A percentile compares a stretch with the other conserved stretches of the same genome.
Evolutionary conservation across 2,329 filamentous ascomycete species (phyloP).

Genomic region (Fusarium sp.): DNA sequence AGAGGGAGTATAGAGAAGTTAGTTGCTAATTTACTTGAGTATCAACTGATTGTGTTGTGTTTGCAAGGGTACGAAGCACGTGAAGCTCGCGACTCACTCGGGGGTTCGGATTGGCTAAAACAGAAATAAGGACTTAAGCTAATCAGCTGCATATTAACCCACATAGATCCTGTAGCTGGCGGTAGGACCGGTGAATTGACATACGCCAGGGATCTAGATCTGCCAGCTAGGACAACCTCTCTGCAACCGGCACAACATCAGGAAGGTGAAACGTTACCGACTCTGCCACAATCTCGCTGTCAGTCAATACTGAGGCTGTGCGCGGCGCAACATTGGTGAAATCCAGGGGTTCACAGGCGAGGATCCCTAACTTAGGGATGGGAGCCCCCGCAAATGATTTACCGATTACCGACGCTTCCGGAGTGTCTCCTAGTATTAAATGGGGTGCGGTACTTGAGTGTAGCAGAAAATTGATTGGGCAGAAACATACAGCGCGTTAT

Average conservation of each 20-base stretch:
- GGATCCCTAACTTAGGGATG: neutral
- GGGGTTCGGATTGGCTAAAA: neutral
- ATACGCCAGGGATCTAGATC: neutral
- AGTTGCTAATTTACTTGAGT: constrained; percentile 19
- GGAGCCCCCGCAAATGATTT: neutral
- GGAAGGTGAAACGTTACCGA: neutral
- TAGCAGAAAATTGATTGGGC: neutral
- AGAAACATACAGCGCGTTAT: neutral
- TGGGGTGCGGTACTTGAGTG: neutral
- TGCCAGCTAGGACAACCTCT: neutral
- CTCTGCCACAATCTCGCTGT: neutral
- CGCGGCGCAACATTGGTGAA: neutral
- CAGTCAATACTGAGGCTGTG: neutral
- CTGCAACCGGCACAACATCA: neutral
- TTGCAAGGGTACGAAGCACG: neutral
- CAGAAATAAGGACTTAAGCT: neutral
- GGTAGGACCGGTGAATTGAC: neutral
- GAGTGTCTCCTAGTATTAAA: neutral
- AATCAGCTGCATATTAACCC: neutral
- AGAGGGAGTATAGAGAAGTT: constrained; percentile 15
- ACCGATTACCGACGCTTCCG: neutral
- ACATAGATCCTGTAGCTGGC: neutral
- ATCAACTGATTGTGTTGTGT: neutral
- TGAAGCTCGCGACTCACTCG: neutral
- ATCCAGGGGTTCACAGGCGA: neutral